Percentiles rank a stretch among this genome's conserved stretches.
phyloP scores from a whole-genome alignment of 495 filamentous ascomycete species.

The Penicillium salamii region DNA sequence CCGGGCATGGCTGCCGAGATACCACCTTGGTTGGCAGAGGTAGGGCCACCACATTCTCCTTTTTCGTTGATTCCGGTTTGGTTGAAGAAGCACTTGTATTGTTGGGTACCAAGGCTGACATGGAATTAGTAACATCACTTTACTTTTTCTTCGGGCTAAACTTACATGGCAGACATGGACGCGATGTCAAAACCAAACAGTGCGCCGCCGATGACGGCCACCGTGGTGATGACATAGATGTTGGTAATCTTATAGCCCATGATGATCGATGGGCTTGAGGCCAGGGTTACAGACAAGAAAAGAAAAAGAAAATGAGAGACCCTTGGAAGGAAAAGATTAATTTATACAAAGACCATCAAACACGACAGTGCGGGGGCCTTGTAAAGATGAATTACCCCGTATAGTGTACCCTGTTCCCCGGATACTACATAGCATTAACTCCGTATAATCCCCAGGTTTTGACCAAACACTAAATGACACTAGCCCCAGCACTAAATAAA shows the following conservation, averaged over 20 bases:
- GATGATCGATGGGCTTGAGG: not conserved
- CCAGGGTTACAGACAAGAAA: not conserved
- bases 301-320: not conserved
- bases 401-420: not conserved
- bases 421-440: no score
- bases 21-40: constrained; percentile 49
- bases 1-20: constrained; percentile 70
- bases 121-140: not conserved
- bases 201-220: constrained; percentile 51
- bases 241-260: constrained; percentile 28
- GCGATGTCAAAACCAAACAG: constrained; percentile 75
- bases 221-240: constrained; percentile 30
- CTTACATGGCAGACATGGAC: constrained; percentile 66
- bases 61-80: constrained; percentile 32
- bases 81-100: constrained; percentile 64
- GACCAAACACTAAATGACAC: not conserved
- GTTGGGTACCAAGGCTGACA: constrained; percentile 35
- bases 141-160: not conserved
- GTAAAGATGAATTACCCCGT: no score
- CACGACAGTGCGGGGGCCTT: not conserved
- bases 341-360: not conserved
- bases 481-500: not conserved
- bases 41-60: constrained; percentile 44
- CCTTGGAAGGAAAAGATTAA: not conserved
- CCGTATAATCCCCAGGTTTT: not conserved